Evolutionary conservation across 202 grass and related monocot genomes (phyloP).

Genomic region (Zizania palustris): DNA sequence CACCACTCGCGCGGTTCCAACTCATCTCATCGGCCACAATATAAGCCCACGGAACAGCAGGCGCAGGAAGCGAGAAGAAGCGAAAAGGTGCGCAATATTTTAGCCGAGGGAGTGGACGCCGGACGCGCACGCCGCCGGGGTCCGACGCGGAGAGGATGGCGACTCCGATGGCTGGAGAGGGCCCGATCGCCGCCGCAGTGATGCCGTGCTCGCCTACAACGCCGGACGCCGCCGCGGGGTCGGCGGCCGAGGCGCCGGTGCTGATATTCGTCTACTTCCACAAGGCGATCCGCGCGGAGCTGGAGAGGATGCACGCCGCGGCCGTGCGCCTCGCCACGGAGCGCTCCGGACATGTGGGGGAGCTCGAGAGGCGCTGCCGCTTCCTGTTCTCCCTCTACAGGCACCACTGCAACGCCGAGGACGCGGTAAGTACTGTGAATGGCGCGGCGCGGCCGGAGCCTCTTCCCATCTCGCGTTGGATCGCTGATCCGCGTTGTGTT

Average conservation of each 20-base stretch:
- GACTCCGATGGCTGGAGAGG: constrained; percentile 73
- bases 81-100: neutral
- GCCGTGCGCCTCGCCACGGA: constrained; percentile 73
- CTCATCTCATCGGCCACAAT: neutral
- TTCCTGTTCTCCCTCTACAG: constrained; percentile 91
- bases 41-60: constrained; percentile 1
- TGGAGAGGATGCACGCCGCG: constrained; percentile 64
- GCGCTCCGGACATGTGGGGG: constrained; percentile 38
- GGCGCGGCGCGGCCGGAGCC: neutral
- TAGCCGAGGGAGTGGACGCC: neutral
- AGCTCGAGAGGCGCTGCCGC: constrained; percentile 56
- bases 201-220: constrained; percentile 54
- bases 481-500: constrained; percentile 1
- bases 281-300: constrained; percentile 90
- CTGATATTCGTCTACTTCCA: constrained; percentile 94
- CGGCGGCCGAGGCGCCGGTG: constrained; percentile 63
- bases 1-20: neutral
- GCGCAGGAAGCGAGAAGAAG: neutral
- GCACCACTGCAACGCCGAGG: constrained; percentile 96
- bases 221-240: constrained; percentile 1
- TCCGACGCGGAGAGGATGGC: constrained; percentile 50
- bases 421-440: constrained; percentile 65
- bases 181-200: constrained; percentile 47
- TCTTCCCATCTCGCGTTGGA: neutral
- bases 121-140: neutral